A percentile compares a stretch with the other conserved stretches of the same genome.
Evolutionary conservation across 2,329 filamentous ascomycete genomes (phyloP).

Genomic region (Sporothrix variecibatus): DNA sequence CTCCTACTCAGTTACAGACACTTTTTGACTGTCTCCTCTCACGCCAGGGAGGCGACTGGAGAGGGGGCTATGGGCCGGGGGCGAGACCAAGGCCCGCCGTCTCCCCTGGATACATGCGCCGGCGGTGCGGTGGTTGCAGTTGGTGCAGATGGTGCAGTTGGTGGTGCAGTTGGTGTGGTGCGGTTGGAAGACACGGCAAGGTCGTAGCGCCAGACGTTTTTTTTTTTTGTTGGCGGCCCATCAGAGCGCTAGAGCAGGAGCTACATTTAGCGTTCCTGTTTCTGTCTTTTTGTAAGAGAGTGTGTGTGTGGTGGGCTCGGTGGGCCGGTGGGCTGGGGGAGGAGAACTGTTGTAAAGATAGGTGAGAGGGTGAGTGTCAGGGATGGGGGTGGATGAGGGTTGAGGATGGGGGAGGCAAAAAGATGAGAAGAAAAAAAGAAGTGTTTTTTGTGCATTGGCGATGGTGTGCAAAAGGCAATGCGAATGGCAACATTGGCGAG

Average conservation of each 20-base stretch:
- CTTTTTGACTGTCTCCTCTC: background rate
- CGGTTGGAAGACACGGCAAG: slow-evolving; percentile 17
- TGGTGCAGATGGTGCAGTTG: slow-evolving; percentile 2
- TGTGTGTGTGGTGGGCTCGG: background rate
- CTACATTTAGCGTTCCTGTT: slow-evolving; percentile 16
- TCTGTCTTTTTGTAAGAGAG: background rate
- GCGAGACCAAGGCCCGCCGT: slow-evolving; percentile 21
- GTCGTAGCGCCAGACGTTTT: slow-evolving; percentile 20
- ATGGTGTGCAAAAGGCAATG: background rate
- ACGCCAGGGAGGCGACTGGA: slow-evolving; percentile 1
- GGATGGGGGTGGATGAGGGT: background rate
- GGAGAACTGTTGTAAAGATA: background rate
- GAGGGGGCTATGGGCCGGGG: slow-evolving; percentile 3
- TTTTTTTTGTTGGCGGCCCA: background rate
- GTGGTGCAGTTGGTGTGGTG: slow-evolving; percentile 2
- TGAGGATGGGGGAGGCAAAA: background rate
- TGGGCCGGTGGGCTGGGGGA: background rate
- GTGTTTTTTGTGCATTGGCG: background rate
- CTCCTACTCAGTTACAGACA: too few species aligned
- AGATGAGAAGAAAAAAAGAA: background rate
- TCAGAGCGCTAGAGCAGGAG: slow-evolving; percentile 12
- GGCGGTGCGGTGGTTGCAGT: background rate
- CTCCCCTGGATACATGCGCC: slow-evolving; percentile 16
- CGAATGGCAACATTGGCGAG: background rate
- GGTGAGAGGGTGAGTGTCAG: background rate